phyloP scores from a whole-genome alignment of 805 yeast species.

The Candida sakaeoensis region DNA sequence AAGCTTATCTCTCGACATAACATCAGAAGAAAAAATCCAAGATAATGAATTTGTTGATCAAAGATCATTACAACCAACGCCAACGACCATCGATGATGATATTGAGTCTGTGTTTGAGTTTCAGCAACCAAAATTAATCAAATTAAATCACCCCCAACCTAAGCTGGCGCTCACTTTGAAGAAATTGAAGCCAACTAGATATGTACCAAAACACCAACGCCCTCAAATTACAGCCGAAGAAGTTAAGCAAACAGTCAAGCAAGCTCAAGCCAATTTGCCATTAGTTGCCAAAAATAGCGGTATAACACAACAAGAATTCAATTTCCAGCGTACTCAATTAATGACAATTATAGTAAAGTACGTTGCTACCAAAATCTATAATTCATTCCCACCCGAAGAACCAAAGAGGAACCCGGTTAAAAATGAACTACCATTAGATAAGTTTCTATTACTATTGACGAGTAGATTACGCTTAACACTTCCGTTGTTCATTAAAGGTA shows the following conservation, averaged over 20 bases:
- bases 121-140: conserved; percentile 7
- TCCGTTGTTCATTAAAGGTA: conserved; percentile 36
- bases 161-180: neutral
- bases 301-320: conserved; percentile 19
- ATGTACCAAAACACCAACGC: neutral
- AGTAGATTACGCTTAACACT: conserved; percentile 34
- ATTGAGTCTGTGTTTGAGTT: conserved; percentile 3
- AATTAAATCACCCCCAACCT: conserved; percentile 4
- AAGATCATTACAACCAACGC: conserved; percentile 9
- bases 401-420: conserved; percentile 16
- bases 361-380: conserved; percentile 39
- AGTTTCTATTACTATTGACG: conserved; percentile 34
- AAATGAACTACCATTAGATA: conserved; percentile 37
- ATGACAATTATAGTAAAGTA: conserved; percentile 43
- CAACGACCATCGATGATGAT: conserved; percentile 8
- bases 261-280: conserved; percentile 1
- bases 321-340: conserved; percentile 31
- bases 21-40: conserved; percentile 9
- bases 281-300: conserved; percentile 3
- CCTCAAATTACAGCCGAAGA: conserved; percentile 6
- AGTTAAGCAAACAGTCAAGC: conserved; percentile 3
- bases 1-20: conserved; percentile 10
- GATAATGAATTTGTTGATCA: conserved; percentile 1
- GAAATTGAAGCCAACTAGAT: neutral
- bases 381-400: conserved; percentile 41